Base-by-base conservation (phyloP, 495 filamentous ascomycete genomes). In the Cenococcum geophilum region DNA sequence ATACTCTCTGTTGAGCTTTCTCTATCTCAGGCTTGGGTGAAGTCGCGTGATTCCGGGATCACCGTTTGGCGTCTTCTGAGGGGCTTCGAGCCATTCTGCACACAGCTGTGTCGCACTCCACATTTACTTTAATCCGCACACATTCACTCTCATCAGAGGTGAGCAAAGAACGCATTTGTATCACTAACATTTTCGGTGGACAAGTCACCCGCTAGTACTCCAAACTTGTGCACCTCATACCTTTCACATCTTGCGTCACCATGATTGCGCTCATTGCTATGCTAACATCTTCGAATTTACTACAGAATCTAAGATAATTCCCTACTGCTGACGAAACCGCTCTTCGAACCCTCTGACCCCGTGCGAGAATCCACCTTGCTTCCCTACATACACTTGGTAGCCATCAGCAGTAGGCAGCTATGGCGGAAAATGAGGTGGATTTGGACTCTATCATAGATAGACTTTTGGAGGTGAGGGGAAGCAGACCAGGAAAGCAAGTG, bases 361-460 rank as follows among this genome's bases (percentile, higher is more conserved):
- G 55, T 57, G 61, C 61, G 65, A 67, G 65, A 61, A 34, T 32
- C 52, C 27, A 42, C 61, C 58, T 61, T 62, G 57, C 60, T 40
- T 36, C 51, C 37, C 6, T 55, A 32, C 37, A 42, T 34, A 63
- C 60, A n/a, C 55, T 21, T 23, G 32, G n/a, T 20, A 20, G 53
- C 57, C 60, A 58, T 48, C 47, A 60, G 61, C 61, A 58, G 34
- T 25, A 72, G 69, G 66, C 75, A 73, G 75, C 73, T 71, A 98
- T 98, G 93, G 92, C 95, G 78, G 95, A 97, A 78, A 86, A 87
- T 74, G 93, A 98, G 75, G 92, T 97, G 75, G 95, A 98, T 79
- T 82, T 98, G 78, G 95, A 98, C 75, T 97, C 93, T 68, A 95
- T 98, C 82, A 98, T 98, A 76, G 93, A 98, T 76, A 83, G 93